Evolutionary conservation across 2,329 filamentous ascomycete genomes (phyloP).

Genomic region (Alternaria sp.): DNA sequence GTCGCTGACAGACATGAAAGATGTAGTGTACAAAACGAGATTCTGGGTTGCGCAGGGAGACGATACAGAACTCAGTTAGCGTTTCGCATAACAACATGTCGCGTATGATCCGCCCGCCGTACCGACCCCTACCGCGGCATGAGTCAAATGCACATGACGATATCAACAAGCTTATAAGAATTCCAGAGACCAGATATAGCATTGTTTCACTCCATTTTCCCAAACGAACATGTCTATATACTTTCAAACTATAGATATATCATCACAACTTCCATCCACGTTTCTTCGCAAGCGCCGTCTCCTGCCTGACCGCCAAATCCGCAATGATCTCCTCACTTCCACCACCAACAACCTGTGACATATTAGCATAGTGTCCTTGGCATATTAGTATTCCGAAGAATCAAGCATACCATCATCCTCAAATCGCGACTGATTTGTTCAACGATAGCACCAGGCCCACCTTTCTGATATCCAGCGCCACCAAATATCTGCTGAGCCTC

Average conservation of each 20-base stretch:
- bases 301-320: constrained; percentile 62
- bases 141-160: background rate
- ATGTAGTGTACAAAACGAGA: background rate
- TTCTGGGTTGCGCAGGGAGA: background rate
- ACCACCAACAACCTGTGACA: constrained; percentile 54
- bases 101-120: background rate
- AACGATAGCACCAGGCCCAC: constrained; percentile 58
- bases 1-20: background rate
- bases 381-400: constrained; percentile 34
- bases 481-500: constrained; percentile 66
- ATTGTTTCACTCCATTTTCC: background rate
- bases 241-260: background rate
- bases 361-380: background rate
- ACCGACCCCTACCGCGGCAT: background rate
- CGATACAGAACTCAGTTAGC: background rate
- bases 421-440: constrained; percentile 65
- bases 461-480: constrained; percentile 62
- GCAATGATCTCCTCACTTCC: constrained; percentile 66
- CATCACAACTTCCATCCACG: constrained; percentile 56
- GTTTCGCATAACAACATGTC: background rate
- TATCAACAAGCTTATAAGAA: background rate
- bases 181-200: background rate
- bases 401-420: constrained; percentile 59
- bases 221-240: background rate
- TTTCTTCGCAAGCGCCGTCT: constrained; percentile 51